Conservation (phyloP, 176 grass and related monocot species). For the Eragrostis curvula region DNA sequence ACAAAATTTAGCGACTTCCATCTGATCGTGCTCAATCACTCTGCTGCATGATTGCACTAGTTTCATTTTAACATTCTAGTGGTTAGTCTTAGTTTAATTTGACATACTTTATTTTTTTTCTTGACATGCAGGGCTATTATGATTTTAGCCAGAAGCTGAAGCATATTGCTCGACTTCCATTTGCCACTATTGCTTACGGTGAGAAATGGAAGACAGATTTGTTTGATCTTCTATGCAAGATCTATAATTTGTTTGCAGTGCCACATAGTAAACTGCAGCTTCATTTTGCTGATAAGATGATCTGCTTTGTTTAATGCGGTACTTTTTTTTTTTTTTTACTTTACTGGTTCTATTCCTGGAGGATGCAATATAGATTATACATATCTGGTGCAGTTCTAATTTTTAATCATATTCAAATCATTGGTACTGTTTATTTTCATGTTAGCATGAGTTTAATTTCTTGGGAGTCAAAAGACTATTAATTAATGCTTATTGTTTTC, state of each 20-base stretch:
- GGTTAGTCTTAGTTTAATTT: neutral
- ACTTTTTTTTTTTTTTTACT: neutral
- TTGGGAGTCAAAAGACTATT: constrained; percentile 18
- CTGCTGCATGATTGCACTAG: neutral
- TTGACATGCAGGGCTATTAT: constrained; percentile 83
- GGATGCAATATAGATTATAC: constrained; percentile 1
- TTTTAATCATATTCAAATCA: constrained; percentile 8
- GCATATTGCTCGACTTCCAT: constrained; percentile 78
- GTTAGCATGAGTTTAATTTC: neutral
- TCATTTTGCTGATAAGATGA: neutral
- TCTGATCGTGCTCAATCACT: neutral
- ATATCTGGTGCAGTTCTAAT: constrained; percentile 10
- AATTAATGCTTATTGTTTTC: constrained; percentile 22
- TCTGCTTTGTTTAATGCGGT: no score
- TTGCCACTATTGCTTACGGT: constrained; percentile 83
- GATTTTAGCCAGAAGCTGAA: constrained; percentile 95
- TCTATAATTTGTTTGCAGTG: constrained; percentile 22
- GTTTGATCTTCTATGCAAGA: constrained; percentile 18
- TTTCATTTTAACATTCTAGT: neutral
- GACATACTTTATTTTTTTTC: constrained; percentile 30
- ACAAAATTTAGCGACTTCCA: neutral
- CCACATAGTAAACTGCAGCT: neutral
- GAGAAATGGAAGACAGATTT: constrained; percentile 39
- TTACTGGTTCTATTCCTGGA: constrained; percentile 28
- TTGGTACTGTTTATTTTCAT: constrained; percentile 1